Evolutionary conservation across 2,329 filamentous ascomycete genomes (phyloP), one percentile per base, ranked within the genome.

Genomic region (Scorias spongiosa): DNA sequence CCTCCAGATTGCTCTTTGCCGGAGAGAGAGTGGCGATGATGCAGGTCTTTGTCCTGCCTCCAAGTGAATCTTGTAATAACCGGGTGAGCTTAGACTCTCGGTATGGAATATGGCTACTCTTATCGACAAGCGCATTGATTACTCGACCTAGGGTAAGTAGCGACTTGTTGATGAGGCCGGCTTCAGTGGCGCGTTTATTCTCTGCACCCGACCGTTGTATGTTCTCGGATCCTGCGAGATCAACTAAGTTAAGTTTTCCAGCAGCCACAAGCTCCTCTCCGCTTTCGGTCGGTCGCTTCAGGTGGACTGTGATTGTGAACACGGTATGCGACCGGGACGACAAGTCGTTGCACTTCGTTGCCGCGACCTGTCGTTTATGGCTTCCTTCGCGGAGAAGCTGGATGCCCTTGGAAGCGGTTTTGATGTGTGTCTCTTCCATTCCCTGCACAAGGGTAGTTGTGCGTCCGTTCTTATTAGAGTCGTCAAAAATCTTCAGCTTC

Each of bases 341-440:
- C 44, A 96, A 76, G 56, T 98, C 91, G 61, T 98, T 98, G 74
- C 91, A 98, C 64, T 96, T 96, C n/a, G 91, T 98, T 3, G 93
- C 87, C 5, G 91, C 93, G n/a, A 98, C 91, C 63, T 98, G 91
- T 41, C 91, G 82, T 64, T 88, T 93, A 65, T 91, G 74, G 62
- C 87, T 95, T 49, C 91, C 93, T 50, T 81, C 75, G 54, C 91
- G 85, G 39, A 98, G 75, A 49, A 95, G 73, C 63, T 84, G 83
- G 63, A 98, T 88, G 48, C 91, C 91, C 42, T 87, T 82, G 10
- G 76, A 72, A 0, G 91, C 88, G 50, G 71, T 83, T 58, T 84
- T 84, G 56, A 98, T 93, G 60, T 94, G 84, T 6, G 83, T 82
- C 64, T 98, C 91, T 62, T 96, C 93, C 86, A 98, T 93, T 3